Conservation (phyloP, 768 basidiomycete genomes). For the Psilocybe subaeruginosa region DNA sequence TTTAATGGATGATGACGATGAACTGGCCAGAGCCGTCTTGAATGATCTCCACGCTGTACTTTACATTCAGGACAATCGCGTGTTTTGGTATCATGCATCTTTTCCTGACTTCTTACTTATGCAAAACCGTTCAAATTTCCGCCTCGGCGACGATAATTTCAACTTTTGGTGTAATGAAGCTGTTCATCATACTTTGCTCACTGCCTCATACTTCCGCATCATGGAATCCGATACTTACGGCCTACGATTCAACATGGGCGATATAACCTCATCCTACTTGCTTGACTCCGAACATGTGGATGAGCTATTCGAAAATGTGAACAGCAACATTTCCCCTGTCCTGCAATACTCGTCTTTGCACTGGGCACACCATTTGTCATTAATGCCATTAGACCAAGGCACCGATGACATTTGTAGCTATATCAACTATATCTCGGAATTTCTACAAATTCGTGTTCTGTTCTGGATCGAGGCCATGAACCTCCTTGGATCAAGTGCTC, state of each 20-base stretch:
- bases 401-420: neutral
- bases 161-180: conserved; percentile 1
- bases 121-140: conserved; percentile 3
- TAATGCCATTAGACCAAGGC: neutral
- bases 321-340: conserved; percentile 9
- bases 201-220: conserved; percentile 16
- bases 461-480: conserved; percentile 33
- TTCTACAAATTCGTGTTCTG: conserved; percentile 19
- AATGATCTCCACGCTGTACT: conserved; percentile 11
- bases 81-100: conserved; percentile 16
- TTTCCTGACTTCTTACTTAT: conserved; percentile 18
- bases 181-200: conserved; percentile 4
- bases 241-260: conserved; percentile 22
- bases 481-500: conserved; percentile 16
- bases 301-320: neutral
- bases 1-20: conserved; percentile 5
- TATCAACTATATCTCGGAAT: conserved; percentile 3
- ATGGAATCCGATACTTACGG: conserved; percentile 8
- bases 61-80: conserved; percentile 1
- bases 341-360: conserved; percentile 10
- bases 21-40: neutral
- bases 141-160: neutral
- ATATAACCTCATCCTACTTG: conserved; percentile 19
- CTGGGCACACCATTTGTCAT: conserved; percentile 13
- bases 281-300: neutral